phyloP scores from a whole-genome alignment of 208 protist species.

The Angomonas ambiguus region DNA sequence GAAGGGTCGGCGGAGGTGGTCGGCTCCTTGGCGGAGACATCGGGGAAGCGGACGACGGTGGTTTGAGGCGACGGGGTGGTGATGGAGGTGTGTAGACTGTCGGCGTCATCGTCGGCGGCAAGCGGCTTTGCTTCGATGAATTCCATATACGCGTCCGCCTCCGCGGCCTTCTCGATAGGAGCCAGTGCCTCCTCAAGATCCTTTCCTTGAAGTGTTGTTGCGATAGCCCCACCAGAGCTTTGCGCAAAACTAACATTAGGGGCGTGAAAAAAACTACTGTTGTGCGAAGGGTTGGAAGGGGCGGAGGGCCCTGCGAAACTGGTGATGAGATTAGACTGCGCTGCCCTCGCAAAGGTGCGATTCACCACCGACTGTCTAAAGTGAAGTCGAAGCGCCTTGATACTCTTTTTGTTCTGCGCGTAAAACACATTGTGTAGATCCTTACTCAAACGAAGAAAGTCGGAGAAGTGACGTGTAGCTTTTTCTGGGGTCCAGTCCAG shows the following conservation, averaged over 20 bases:
- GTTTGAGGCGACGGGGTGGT: neutral
- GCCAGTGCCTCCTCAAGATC: neutral
- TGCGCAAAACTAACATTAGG: neutral
- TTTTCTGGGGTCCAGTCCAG: conserved; percentile 23
- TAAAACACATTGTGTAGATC: conserved; percentile 30
- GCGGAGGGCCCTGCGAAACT: neutral
- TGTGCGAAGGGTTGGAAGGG: neutral
- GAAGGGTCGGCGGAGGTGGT: conserved; percentile 2
- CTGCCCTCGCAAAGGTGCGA: neutral
- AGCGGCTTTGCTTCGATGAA: neutral
- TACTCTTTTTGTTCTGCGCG: conserved; percentile 21
- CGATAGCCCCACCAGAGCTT: neutral
- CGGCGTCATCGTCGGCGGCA: neutral
- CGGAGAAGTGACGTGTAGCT: conserved; percentile 32
- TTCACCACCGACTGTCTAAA: conserved; percentile 12
- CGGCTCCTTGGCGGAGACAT: neutral
- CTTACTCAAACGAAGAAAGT: conserved; percentile 25
- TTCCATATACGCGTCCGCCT: neutral
- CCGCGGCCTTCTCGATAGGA: neutral
- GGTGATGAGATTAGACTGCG: neutral
- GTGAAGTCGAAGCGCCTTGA: conserved; percentile 28
- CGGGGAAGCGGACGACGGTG: neutral
- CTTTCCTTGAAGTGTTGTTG: neutral
- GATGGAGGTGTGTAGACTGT: conserved; percentile 1
- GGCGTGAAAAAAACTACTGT: neutral